A percentile compares a stretch with the other conserved stretches of the same genome.
Conservation (phyloP, 2,329 filamentous ascomycete genomes). For the Exophiala dermatitidis region DNA sequence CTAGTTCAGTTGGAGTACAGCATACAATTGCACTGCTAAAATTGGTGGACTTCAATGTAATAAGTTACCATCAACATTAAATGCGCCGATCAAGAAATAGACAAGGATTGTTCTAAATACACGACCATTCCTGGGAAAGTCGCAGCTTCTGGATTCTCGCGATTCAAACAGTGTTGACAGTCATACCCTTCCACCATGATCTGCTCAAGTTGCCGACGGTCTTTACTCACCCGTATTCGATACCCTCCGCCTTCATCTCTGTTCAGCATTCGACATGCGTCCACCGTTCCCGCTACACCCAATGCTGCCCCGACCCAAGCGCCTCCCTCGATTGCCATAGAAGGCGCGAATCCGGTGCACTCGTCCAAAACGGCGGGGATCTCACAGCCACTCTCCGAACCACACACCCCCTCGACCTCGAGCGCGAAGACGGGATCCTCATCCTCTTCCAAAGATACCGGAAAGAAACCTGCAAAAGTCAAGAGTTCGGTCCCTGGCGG, state of each 20-base stretch:
- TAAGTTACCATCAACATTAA: neutral
- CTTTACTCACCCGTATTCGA: conserved; percentile 16
- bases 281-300: conserved; percentile 18
- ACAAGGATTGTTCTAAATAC: too few relatives aligned
- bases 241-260: neutral
- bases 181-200: conserved; percentile 14
- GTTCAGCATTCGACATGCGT: conserved; percentile 8
- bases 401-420: conserved; percentile 18
- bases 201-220: conserved; percentile 23
- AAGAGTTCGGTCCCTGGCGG: conserved; percentile 37
- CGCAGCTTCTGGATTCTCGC: too few relatives aligned
- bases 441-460: conserved; percentile 26
- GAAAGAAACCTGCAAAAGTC: conserved; percentile 29
- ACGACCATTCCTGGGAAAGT: too few relatives aligned
- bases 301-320: conserved; percentile 20
- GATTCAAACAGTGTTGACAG: too few relatives aligned
- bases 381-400: conserved; percentile 15
- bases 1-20: conserved; percentile 11
- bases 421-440: conserved; percentile 9
- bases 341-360: conserved; percentile 11
- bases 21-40: neutral
- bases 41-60: neutral
- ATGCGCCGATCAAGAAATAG: too few relatives aligned
- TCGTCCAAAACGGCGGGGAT: conserved; percentile 28
- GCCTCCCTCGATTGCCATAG: conserved; percentile 14